Conservation (phyloP, 495 filamentous ascomycete genomes). For the Symbiotaphrina buchneri region DNA sequence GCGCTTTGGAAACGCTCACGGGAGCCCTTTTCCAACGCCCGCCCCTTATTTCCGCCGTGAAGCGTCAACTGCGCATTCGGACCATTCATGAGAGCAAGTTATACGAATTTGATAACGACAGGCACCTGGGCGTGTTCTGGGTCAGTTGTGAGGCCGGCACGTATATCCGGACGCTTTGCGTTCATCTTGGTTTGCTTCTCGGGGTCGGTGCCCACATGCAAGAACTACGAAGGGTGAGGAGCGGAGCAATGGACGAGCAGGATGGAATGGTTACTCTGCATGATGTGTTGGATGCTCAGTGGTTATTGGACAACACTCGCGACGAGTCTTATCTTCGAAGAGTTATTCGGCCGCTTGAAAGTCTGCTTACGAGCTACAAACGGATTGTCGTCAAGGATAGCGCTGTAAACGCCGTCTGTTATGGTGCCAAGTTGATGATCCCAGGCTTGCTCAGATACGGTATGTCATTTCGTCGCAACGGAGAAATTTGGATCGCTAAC, state of each 20-base stretch:
- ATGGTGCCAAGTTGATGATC: slow-evolving; percentile 96
- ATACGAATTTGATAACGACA: slow-evolving; percentile 92
- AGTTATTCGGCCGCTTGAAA: slow-evolving; percentile 81
- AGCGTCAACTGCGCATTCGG: slow-evolving; percentile 90
- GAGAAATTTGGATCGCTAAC: background rate
- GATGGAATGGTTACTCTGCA: slow-evolving; percentile 81
- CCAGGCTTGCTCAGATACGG: slow-evolving; percentile 80
- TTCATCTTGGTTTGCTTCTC: slow-evolving; percentile 78
- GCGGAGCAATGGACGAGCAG: slow-evolving; percentile 82
- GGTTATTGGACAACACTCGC: slow-evolving; percentile 72
- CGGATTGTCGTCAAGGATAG: slow-evolving; percentile 95
- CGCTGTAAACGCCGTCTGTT: slow-evolving; percentile 87
- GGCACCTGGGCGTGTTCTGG: slow-evolving; percentile 97
- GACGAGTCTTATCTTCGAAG: slow-evolving; percentile 73
- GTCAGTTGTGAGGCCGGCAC: slow-evolving; percentile 97
- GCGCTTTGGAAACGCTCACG: slow-evolving; percentile 83
- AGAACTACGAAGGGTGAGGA: slow-evolving; percentile 81
- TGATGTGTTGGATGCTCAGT: slow-evolving; percentile 89
- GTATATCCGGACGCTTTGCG: slow-evolving; percentile 94
- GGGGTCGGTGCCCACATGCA: slow-evolving; percentile 98
- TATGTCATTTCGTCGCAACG: slow-evolving; percentile 15
- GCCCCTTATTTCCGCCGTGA: slow-evolving; percentile 91
- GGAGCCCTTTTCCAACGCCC: slow-evolving; percentile 95
- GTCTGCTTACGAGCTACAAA: slow-evolving; percentile 76
- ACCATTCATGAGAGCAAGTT: slow-evolving; percentile 91